These are phyloP conservation scores for Aspergillus texensis DNA, from an alignment of 2,329 filamentous ascomycete species.

Conservation along the genomic window DNA sequence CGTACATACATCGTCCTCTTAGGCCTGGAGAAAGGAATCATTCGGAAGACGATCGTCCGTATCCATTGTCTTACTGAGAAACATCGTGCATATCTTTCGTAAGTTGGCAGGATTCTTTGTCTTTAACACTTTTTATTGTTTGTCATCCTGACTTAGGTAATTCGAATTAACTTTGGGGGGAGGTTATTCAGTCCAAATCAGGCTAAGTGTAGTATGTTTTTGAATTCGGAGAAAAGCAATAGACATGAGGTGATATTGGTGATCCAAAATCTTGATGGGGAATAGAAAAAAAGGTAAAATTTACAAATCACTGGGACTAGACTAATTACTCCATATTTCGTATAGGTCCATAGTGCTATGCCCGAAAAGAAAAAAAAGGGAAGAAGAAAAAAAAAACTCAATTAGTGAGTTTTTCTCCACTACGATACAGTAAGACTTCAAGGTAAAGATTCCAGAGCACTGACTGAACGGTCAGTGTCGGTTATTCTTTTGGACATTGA, in stretches of 20 bases:
- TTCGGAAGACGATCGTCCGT: slow-evolving; percentile 22
- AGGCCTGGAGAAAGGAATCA: slow-evolving; percentile 2
- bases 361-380: not conserved
- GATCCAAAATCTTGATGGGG: not conserved
- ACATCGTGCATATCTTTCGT: not conserved
- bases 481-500: not conserved
- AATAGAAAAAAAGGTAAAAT: not conserved
- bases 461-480: not conserved
- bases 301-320: not conserved
- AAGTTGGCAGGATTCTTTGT: not conserved
- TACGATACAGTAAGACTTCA: not conserved
- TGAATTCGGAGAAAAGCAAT: not conserved
- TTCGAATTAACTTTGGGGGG: not conserved
- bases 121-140: not conserved
- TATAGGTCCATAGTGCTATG: not conserved
- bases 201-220: not conserved
- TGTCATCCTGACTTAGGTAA: not conserved
- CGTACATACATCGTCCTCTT: not conserved
- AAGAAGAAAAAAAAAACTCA: not conserved
- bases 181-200: not conserved
- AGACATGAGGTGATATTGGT: not conserved
- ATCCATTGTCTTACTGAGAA: slow-evolving; percentile 3
- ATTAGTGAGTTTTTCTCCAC: not conserved
- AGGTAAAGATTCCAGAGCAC: not conserved
- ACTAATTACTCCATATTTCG: not conserved